phyloP scores from a whole-genome alignment of 345 rosid genomes.

The Leavenworthia alabamica region DNA sequence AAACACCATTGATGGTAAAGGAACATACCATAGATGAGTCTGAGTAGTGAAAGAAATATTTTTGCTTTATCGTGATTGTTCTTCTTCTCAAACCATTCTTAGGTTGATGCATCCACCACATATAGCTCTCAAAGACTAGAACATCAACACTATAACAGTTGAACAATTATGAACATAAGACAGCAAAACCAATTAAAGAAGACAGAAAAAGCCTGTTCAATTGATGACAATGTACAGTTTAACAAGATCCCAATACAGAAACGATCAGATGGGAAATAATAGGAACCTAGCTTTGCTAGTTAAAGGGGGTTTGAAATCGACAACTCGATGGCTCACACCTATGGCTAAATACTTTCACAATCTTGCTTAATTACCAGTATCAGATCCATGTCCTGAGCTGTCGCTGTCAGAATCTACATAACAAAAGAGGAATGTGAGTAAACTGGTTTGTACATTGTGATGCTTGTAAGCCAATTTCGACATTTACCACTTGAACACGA shows the following conservation, averaged over 20 bases:
- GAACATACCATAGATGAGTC: too few relatives aligned
- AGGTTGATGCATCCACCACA: slow-evolving; percentile 96
- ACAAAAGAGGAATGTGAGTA: background rate
- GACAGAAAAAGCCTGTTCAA: slow-evolving; percentile 3
- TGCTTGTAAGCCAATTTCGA: background rate
- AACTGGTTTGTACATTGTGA: background rate
- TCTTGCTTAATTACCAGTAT: slow-evolving; percentile 22
- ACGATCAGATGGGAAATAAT: slow-evolving; percentile 18
- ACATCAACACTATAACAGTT: slow-evolving; percentile 72
- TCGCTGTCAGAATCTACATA: slow-evolving; percentile 32
- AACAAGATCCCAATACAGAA: slow-evolving; percentile 20
- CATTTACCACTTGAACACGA: slow-evolving; percentile 33
- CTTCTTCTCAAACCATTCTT: too few relatives aligned
- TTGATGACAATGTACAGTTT: slow-evolving; percentile 29
- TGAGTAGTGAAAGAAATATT: too few relatives aligned
- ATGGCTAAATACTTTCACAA: slow-evolving; percentile 27
- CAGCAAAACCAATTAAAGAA: background rate
- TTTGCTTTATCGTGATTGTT: too few relatives aligned
- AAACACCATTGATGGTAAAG: too few relatives aligned
- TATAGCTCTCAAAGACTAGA: slow-evolving; percentile 78
- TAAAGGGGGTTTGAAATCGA: slow-evolving; percentile 10
- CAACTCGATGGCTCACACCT: slow-evolving; percentile 13
- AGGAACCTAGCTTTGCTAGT: too few relatives aligned
- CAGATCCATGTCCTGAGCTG: slow-evolving; percentile 26
- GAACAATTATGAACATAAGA: background rate